Evolutionary conservation across 192 early-diverging fungal species (phyloP).

Genomic region (Linnemannia hyalina): DNA sequence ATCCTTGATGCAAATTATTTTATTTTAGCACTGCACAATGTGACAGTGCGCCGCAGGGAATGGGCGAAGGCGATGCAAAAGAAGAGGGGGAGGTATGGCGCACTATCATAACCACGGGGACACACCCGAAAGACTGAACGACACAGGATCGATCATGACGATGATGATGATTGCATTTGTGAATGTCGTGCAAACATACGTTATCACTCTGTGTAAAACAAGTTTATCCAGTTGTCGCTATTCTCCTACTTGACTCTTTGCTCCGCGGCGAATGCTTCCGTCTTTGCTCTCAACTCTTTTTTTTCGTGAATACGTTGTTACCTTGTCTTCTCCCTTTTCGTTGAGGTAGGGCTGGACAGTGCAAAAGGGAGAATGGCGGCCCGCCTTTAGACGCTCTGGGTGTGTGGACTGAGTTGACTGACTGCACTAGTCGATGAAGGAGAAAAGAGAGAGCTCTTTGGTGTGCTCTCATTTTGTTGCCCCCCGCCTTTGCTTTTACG

Average conservation of each 20-base stretch:
- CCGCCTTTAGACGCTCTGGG: not conserved
- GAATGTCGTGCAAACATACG: too few relatives aligned
- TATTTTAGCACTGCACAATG: too few relatives aligned
- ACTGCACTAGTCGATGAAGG: not conserved
- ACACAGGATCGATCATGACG: too few relatives aligned
- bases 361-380: not conserved
- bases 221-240: not conserved
- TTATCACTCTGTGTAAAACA: not conserved
- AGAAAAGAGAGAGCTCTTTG: not conserved
- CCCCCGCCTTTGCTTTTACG: not conserved
- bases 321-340: not conserved
- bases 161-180: too few relatives aligned
- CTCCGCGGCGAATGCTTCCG: not conserved
- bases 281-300: not conserved
- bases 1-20: too few relatives aligned
- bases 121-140: too few relatives aligned
- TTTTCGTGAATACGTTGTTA: not conserved
- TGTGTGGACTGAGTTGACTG: not conserved
- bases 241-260: not conserved
- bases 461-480: not conserved
- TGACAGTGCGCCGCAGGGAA: too few relatives aligned
- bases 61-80: too few relatives aligned
- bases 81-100: too few relatives aligned
- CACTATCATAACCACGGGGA: too few relatives aligned
- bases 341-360: not conserved